A percentile compares a stretch with the other conserved stretches of the same genome.
These are phyloP conservation scores for Zopfia rhizophila DNA, from an alignment of 2,329 filamentous ascomycete genomes.

Conservation along the genomic window DNA sequence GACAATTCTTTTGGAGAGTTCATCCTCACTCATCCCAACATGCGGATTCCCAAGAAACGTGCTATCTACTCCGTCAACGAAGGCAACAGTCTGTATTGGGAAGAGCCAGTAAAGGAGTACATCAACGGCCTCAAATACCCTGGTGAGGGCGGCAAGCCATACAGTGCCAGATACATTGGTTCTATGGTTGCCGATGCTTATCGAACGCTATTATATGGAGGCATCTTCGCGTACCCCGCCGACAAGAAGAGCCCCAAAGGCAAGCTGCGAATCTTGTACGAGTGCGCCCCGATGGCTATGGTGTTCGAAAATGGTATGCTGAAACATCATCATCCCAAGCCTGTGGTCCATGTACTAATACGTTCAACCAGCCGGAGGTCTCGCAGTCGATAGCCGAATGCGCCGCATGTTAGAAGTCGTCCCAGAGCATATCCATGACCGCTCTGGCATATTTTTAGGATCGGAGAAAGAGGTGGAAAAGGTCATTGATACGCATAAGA, in stretches of 20 bases:
- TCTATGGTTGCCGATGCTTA: slow-evolving; percentile 99
- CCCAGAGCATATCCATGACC: slow-evolving; percentile 93
- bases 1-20: slow-evolving; percentile 98
- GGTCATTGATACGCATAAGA: slow-evolving; percentile 84
- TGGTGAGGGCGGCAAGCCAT: slow-evolving; percentile 80
- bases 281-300: slow-evolving; percentile 99
- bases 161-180: slow-evolving; percentile 94
- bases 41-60: slow-evolving; percentile 82
- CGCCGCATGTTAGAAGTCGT: slow-evolving; percentile 87
- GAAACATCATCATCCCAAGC: background rate
- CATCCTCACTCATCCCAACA: slow-evolving; percentile 95
- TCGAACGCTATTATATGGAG: slow-evolving; percentile 92
- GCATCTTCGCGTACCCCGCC: slow-evolving; percentile 96
- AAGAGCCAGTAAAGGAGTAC: slow-evolving; percentile 85
- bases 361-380: slow-evolving; percentile 77
- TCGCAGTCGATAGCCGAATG: slow-evolving; percentile 93
- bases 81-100: slow-evolving; percentile 97
- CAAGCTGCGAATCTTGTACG: slow-evolving; percentile 96
- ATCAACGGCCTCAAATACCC: slow-evolving; percentile 90
- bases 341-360: background rate
- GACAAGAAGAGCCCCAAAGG: slow-evolving; percentile 99
- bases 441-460: slow-evolving; percentile 94
- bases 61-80: slow-evolving; percentile 98
- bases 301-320: slow-evolving; percentile 95
- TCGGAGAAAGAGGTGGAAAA: slow-evolving; percentile 96